phyloP scores from a whole-genome alignment of 208 protist species.

The Trypanosomatidae sp. region DNA sequence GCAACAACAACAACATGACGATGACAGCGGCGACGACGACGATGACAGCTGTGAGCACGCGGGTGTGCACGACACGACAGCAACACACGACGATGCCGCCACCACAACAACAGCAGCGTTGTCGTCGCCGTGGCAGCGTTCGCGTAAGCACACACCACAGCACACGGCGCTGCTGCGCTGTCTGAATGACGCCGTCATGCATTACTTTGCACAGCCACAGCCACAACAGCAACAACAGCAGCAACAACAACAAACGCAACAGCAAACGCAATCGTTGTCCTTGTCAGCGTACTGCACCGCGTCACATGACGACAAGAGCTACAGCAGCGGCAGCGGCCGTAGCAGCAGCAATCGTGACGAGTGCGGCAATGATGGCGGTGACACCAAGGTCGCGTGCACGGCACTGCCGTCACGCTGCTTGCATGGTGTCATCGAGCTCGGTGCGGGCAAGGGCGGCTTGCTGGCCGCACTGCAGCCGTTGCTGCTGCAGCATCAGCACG shows the following conservation, averaged over 20 bases:
- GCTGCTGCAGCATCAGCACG: conserved; percentile 4
- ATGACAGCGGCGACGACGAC: not conserved
- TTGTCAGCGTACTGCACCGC: not conserved
- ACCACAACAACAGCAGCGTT: not conserved
- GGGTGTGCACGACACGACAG: too few relatives aligned
- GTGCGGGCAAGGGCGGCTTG: conserved; percentile 65
- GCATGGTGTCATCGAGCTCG: conserved; percentile 49
- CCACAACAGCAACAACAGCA: not conserved
- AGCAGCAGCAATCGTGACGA: not conserved
- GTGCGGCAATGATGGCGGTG: not conserved
- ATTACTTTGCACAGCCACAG: conserved; percentile 3
- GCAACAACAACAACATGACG: not conserved
- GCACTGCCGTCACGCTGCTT: conserved; percentile 6
- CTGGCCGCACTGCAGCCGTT: conserved; percentile 41
- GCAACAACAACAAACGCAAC: not conserved
- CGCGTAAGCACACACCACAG: conserved; percentile 52
- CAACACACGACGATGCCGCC: not conserved
- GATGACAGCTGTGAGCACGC: not conserved
- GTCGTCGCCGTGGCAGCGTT: not conserved
- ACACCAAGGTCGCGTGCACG: not conserved
- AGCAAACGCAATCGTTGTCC: not conserved
- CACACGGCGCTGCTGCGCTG: conserved; percentile 38
- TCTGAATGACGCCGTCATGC: conserved; percentile 14
- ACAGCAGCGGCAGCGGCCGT: not conserved
- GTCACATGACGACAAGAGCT: too few relatives aligned